These are phyloP conservation scores for Rhodotorula paludigena DNA, from an alignment of 768 basidiomycete species.

Conservation along the genomic window DNA sequence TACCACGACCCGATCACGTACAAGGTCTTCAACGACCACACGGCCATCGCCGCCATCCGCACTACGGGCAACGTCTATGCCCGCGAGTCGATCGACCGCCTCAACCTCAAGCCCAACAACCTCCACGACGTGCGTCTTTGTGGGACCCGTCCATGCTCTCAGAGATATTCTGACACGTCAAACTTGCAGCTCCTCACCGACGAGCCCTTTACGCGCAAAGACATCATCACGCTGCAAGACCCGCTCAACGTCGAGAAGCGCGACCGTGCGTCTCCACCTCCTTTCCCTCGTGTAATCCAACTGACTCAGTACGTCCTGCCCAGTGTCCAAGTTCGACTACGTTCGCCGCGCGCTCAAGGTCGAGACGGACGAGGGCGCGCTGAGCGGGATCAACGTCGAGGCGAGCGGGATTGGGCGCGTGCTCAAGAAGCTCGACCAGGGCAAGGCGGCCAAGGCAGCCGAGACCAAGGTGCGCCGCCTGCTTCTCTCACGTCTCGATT, in stretches of 20 bases:
- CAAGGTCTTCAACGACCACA: conserved; percentile 94
- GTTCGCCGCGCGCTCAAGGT: conserved; percentile 46
- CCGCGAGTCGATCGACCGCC: conserved; percentile 59
- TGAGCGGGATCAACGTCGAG: conserved; percentile 50
- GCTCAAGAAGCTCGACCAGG: conserved; percentile 27
- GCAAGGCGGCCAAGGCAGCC: conserved; percentile 16
- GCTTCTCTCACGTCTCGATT: too few relatives aligned
- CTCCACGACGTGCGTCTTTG: conserved; percentile 56
- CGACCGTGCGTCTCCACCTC: conserved; percentile 7
- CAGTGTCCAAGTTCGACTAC: conserved; percentile 50
- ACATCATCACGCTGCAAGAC: conserved; percentile 90
- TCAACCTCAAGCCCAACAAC: conserved; percentile 56
- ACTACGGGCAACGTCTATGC: conserved; percentile 90
- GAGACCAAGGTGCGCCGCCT: background rate
- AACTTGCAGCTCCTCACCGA: conserved; percentile 62
- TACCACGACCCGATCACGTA: conserved; percentile 93
- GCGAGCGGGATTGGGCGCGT: conserved; percentile 40
- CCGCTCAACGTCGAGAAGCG: conserved; percentile 28
- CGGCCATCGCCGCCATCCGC: conserved; percentile 84
- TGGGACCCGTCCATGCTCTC: background rate
- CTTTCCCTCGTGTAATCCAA: background rate
- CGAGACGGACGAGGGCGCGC: conserved; percentile 26
- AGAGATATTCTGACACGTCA: too few relatives aligned
- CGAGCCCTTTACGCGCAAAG: conserved; percentile 77
- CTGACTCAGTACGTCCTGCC: too few relatives aligned